phyloP scores from a whole-genome alignment of 371 early-diverging fungal genomes.

The Batrachochytrium dendrobatidis region DNA sequence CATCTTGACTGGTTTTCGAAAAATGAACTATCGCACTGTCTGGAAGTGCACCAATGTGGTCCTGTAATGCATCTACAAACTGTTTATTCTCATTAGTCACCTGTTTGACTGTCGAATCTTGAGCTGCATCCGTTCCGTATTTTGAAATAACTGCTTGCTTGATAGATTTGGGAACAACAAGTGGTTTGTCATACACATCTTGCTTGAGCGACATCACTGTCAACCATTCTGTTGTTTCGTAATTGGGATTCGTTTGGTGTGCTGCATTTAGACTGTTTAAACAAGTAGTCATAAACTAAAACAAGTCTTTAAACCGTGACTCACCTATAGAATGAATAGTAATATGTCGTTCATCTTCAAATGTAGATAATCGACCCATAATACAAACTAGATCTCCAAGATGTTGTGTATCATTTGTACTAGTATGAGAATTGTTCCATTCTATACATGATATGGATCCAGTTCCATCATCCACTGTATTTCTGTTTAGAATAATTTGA shows the following conservation, averaged over 20 bases:
- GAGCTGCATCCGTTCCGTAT: background rate
- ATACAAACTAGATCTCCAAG: background rate
- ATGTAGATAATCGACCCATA: background rate
- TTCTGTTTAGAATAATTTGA: too few species aligned
- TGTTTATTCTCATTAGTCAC: too few species aligned
- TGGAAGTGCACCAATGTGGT: background rate
- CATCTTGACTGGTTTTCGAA: background rate
- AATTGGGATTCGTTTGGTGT: too few species aligned
- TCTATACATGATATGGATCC: too few species aligned
- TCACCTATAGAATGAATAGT: too few species aligned
- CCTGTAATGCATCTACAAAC: background rate
- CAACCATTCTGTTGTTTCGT: background rate
- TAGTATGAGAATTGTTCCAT: too few species aligned
- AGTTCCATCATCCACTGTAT: too few species aligned
- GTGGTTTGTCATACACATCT: slow-evolving; percentile 1
- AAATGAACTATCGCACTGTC: background rate
- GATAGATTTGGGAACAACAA: background rate
- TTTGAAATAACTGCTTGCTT: background rate
- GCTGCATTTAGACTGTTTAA: too few species aligned
- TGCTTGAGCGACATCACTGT: background rate
- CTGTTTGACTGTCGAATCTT: too few species aligned
- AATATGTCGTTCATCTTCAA: background rate
- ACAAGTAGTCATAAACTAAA: too few species aligned
- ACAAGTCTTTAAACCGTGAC: too few species aligned
- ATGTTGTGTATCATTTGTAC: too few species aligned